Evolutionary conservation across 495 filamentous ascomycete genomes (phyloP).

Genomic region (Penicillium coffeae): DNA sequence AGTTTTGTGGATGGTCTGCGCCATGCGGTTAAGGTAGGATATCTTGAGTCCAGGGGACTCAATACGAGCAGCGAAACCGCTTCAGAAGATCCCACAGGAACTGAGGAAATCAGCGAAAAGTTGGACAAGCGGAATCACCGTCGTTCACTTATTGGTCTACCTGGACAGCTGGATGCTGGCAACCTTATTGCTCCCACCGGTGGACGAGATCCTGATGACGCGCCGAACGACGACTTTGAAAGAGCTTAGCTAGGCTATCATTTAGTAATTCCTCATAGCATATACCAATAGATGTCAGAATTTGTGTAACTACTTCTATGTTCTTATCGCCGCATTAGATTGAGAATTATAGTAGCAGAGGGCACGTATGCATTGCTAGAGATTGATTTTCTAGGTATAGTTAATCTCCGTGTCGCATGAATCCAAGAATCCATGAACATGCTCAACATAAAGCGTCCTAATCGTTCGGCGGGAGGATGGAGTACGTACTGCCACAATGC

Average conservation of each 20-base stretch:
- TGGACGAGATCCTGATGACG: conserved; percentile 24
- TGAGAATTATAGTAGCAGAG: background rate
- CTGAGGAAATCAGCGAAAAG: conserved; percentile 63
- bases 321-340: background rate
- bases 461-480: no score
- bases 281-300: conserved; percentile 16
- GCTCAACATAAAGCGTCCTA: background rate
- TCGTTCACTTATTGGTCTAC: conserved; percentile 36
- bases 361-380: no score
- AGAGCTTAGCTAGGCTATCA: conserved; percentile 33
- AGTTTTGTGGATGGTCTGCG: conserved; percentile 59
- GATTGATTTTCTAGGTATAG: no score
- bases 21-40: conserved; percentile 54
- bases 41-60: conserved; percentile 35
- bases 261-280: conserved; percentile 22
- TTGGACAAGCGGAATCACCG: conserved; percentile 39
- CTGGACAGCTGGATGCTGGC: conserved; percentile 33
- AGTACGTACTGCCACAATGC: no score
- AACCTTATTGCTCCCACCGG: conserved; percentile 27
- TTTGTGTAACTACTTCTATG: background rate
- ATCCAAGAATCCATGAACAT: background rate
- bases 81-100: conserved; percentile 26
- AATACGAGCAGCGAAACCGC: conserved; percentile 30
- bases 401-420: background rate
- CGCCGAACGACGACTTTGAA: conserved; percentile 51